Percentiles rank a stretch among this genome's conserved stretches.
These are phyloP conservation scores for Rhizoclosmatium globosum DNA, from an alignment of 192 early-diverging fungal genomes.

Conservation along the genomic window DNA sequence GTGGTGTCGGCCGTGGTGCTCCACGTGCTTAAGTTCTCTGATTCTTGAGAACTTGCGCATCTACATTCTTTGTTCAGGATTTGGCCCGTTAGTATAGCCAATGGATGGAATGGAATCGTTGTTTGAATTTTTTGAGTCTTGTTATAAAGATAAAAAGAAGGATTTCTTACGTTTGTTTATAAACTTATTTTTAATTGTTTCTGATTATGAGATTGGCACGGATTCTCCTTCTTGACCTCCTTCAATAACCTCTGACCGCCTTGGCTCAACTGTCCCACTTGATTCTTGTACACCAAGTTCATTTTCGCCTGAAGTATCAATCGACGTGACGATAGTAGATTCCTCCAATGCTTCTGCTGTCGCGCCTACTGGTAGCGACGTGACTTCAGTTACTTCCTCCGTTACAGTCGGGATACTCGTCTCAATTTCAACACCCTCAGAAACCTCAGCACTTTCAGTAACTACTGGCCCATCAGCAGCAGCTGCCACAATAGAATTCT, in stretches of 20 bases:
- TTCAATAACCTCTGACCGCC: too few relatives aligned
- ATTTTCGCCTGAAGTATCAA: not conserved
- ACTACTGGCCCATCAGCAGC: not conserved
- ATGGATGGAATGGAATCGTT: not conserved
- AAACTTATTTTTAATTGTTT: not conserved
- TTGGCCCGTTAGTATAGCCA: too few relatives aligned
- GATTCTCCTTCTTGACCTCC: too few relatives aligned
- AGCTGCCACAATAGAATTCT: constrained; percentile 27
- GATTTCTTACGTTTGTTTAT: not conserved
- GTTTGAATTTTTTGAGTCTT: not conserved
- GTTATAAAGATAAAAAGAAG: not conserved
- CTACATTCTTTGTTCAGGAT: not conserved
- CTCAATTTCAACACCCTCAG: not conserved
- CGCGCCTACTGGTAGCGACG: too few relatives aligned
- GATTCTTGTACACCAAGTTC: not conserved
- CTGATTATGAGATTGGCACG: too few relatives aligned
- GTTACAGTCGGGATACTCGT: not conserved
- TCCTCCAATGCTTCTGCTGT: too few relatives aligned
- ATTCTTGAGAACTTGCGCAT: not conserved
- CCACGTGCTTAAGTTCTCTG: constrained; percentile 37
- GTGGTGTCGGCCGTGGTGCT: constrained; percentile 87
- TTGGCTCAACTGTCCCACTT: not conserved
- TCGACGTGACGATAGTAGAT: not conserved
- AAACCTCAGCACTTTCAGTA: not conserved
- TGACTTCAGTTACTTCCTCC: not conserved